Percentiles rank a stretch among this genome's conserved stretches.
These are phyloP conservation scores for Hypoxylon rubiginosum DNA, from an alignment of 2,329 filamentous ascomycete species.

Conservation along the genomic window DNA sequence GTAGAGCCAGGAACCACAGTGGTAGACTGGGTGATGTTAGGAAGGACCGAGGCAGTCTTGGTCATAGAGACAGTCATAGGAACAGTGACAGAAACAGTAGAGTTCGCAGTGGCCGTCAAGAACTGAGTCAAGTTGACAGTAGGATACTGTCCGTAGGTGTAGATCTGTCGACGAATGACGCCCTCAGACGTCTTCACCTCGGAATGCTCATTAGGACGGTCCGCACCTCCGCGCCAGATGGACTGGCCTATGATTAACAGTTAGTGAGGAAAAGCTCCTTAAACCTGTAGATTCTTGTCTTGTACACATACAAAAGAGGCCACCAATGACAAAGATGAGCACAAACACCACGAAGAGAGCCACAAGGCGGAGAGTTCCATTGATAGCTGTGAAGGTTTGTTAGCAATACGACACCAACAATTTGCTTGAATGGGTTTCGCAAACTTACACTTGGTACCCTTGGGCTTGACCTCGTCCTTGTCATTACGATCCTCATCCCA, in stretches of 20 bases:
- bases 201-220: too few species aligned
- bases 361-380: too few species aligned
- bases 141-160: conserved; percentile 24
- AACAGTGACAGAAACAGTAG: conserved; percentile 8
- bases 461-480: background rate
- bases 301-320: background rate
- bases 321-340: background rate
- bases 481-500: background rate
- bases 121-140: conserved; percentile 16
- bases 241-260: background rate
- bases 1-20: conserved; percentile 1
- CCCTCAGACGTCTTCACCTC: too few species aligned
- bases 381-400: background rate
- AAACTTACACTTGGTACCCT: background rate
- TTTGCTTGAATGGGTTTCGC: background rate
- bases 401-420: background rate
- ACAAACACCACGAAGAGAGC: background rate
- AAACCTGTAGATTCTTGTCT: background rate
- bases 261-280: background rate
- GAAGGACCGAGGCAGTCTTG: conserved; percentile 6
- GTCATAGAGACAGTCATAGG: conserved; percentile 22
- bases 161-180: conserved; percentile 19
- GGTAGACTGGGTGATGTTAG: conserved; percentile 7
- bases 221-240: background rate
- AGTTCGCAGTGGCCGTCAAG: conserved; percentile 44